Conservation (phyloP, 257 asterid species). For the Plantago ovata region DNA sequence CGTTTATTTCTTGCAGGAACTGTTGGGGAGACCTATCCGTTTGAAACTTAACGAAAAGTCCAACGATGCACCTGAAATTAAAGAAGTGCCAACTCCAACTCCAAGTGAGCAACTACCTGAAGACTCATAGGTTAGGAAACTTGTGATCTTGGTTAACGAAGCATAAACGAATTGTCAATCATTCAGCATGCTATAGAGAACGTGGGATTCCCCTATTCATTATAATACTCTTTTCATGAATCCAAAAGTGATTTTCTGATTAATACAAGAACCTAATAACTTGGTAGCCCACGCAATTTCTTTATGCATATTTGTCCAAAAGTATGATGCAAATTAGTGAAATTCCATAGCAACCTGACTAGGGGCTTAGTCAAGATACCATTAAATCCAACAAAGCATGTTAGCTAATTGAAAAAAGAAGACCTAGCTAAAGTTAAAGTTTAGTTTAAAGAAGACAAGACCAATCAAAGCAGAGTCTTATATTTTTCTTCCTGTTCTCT, state of each 20-base stretch:
- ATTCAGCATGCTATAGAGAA: background rate
- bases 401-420: background rate
- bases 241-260: background rate
- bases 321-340: conserved; percentile 6
- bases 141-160: conserved; percentile 5
- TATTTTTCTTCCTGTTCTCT: background rate
- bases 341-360: background rate
- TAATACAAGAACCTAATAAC: background rate
- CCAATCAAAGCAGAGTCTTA: conserved; percentile 5
- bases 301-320: background rate
- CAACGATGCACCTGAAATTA: conserved; percentile 28
- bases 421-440: conserved; percentile 4
- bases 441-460: conserved; percentile 3
- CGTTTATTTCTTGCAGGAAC: conserved; percentile 43
- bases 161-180: background rate
- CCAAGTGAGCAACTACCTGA: conserved; percentile 26
- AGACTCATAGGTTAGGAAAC: conserved; percentile 24
- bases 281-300: conserved; percentile 4
- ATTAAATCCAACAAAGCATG: conserved; percentile 10
- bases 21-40: conserved; percentile 66
- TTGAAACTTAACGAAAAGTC: conserved; percentile 61
- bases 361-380: conserved; percentile 8
- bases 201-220: background rate
- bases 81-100: conserved; percentile 27
- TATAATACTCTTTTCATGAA: background rate